Conservation (phyloP, 2,329 filamentous ascomycete species). For the Zopfia rhizophila region DNA sequence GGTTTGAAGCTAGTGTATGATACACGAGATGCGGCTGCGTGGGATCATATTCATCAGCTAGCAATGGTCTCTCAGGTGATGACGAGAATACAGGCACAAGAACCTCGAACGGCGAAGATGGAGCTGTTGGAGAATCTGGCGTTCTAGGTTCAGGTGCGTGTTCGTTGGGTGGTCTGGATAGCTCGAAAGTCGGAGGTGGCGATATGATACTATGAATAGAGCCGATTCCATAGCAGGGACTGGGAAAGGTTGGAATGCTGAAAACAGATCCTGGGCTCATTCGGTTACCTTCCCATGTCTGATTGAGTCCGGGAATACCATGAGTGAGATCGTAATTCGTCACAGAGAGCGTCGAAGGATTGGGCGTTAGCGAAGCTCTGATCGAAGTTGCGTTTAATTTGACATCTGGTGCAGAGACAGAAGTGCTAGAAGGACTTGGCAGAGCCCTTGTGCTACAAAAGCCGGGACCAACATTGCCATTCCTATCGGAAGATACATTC, state of each 20-base stretch:
- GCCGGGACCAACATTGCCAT: conserved; percentile 19
- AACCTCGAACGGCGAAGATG: conserved; percentile 36
- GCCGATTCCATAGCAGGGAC: conserved; percentile 86
- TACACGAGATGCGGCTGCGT: conserved; percentile 30
- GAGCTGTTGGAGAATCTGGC: conserved; percentile 17
- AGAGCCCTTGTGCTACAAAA: conserved; percentile 31
- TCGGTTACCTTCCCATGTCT: conserved; percentile 28
- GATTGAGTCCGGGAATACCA: conserved; percentile 25
- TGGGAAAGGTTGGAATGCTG: conserved; percentile 66
- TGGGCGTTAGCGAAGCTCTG: conserved; percentile 52
- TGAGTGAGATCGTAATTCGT: conserved; percentile 41
- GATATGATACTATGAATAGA: conserved; percentile 61
- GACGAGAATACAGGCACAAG: conserved; percentile 19
- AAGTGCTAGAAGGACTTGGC: conserved; percentile 39
- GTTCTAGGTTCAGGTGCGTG: not conserved
- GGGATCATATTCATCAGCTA: conserved; percentile 30
- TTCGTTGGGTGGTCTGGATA: conserved; percentile 50
- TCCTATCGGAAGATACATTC: conserved; percentile 20
- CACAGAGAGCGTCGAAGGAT: conserved; percentile 53
- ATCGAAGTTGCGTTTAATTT: conserved; percentile 45
- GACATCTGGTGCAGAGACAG: conserved; percentile 49
- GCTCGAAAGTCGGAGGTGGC: conserved; percentile 66
- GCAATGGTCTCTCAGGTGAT: conserved; percentile 8
- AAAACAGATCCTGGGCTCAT: conserved; percentile 42
- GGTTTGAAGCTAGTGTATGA: conserved; percentile 28